Percentiles rank a stretch among this genome's conserved stretches.
These are phyloP conservation scores for Metschnikowia dekortorum DNA, from an alignment of 805 yeast genomes.

Conservation along the genomic window DNA sequence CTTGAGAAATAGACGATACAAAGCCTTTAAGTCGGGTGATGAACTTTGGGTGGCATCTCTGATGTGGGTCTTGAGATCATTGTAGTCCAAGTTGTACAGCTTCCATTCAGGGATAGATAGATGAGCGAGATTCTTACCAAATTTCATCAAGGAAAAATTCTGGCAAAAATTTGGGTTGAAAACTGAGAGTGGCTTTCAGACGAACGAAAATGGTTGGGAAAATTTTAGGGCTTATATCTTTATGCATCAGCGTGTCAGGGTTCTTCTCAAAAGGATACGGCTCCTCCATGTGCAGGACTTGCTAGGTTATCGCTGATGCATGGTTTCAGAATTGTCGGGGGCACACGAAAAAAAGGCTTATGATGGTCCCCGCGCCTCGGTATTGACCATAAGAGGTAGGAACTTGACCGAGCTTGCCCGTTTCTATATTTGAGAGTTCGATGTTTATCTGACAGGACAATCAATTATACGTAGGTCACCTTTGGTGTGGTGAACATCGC, in stretches of 20 bases:
- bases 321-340: not conserved
- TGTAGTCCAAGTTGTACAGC: constrained; percentile 77
- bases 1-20: constrained; percentile 40
- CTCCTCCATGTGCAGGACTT: not conserved
- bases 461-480: too few relatives aligned
- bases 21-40: constrained; percentile 29
- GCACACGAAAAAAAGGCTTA: not conserved
- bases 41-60: constrained; percentile 46
- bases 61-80: constrained; percentile 65
- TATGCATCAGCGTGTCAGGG: not conserved
- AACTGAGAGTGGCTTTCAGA: not conserved
- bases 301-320: not conserved
- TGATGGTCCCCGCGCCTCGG: not conserved
- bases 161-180: not conserved
- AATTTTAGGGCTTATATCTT: not conserved
- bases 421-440: too few relatives aligned
- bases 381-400: not conserved
- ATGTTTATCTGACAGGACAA: too few relatives aligned
- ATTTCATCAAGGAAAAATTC: constrained; percentile 56
- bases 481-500: too few relatives aligned
- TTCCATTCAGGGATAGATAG: constrained; percentile 88
- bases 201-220: not conserved
- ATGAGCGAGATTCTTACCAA: constrained; percentile 70
- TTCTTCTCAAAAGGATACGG: not conserved
- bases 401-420: not conserved